Base-by-base conservation (phyloP, 345 rosid species). In the Geranium rotundifolium region DNA sequence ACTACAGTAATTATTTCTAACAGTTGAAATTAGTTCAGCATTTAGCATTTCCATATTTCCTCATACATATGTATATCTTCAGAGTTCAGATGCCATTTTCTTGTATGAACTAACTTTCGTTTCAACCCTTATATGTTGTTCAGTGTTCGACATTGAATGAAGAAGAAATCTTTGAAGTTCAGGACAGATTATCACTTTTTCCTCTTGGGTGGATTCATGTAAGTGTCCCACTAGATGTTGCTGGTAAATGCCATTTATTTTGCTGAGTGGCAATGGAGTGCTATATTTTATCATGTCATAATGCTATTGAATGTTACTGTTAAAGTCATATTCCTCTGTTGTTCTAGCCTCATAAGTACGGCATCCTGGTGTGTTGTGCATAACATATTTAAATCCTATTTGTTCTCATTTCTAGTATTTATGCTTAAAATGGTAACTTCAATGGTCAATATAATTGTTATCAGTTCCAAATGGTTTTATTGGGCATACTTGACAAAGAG, bases 161-260 rank as follows among this genome's bases (percentile, higher is more conserved):
- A 79, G 95, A 93, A 78, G 95, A 90, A 73, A 90, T 90, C 63
- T 93, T 90, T 54, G 97, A 93, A 84, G 85, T 88, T 69, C 99
- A 93, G 58, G 97, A 90, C 70, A 83, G 65, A 67, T 67, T 86
- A 63, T 88, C 96, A 19, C 91, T 90, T 70, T 85, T 93, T 61
- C 86, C 96, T 30, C 87, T 93, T 70, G 95, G 97, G 27, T 93
- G 99, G 99, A 93, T 93, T 74, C 96, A 88, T 75, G 97, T 88
- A 82, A 84, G 89, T 80, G 19, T 30, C 56, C 10, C 27, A 61
- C 37, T 17, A 23, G 66, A 41, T 34, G 66, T 62, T 20, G 62
- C 57, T 54, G 27, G 9, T 23, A n/a, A 30, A 56, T 55, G 39
- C n/a, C 31, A 6, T 17, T 34, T 18, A 19, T 66, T 34, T 17